Evolutionary conservation across 306 rosid genomes (phyloP).

Genomic region (Vachellia collinsii): DNA sequence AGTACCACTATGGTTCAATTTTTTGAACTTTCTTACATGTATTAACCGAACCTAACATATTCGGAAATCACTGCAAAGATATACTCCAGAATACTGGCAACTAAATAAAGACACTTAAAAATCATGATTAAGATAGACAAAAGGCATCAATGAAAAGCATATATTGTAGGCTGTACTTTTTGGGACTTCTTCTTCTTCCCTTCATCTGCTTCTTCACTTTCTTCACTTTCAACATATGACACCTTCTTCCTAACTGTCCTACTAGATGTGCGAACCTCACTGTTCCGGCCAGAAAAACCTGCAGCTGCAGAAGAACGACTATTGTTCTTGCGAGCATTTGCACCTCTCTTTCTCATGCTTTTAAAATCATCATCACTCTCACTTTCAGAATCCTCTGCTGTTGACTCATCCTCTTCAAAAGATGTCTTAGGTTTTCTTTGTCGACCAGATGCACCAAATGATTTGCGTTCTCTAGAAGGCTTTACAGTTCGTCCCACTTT

Average conservation of each 20-base stretch:
- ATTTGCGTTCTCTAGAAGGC: conserved; percentile 61
- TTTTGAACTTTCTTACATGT: conserved; percentile 14
- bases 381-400: conserved; percentile 76
- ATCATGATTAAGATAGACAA: conserved; percentile 24
- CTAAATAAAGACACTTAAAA: conserved; percentile 26
- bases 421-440: conserved; percentile 76
- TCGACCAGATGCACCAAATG: conserved; percentile 56
- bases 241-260: conserved; percentile 85
- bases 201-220: conserved; percentile 89
- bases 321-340: conserved; percentile 63
- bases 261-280: conserved; percentile 86
- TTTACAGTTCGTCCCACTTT: conserved; percentile 60
- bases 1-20: background rate
- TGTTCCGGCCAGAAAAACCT: conserved; percentile 54
- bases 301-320: conserved; percentile 54
- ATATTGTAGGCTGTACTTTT: conserved; percentile 60
- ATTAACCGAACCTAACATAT: conserved; percentile 15
- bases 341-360: conserved; percentile 56
- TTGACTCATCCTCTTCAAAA: conserved; percentile 82
- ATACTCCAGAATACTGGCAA: conserved; percentile 29
- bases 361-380: conserved; percentile 75
- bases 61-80: background rate
- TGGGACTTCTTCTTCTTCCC: conserved; percentile 88
- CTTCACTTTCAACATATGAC: conserved; percentile 99
- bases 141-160: conserved; percentile 7